These are phyloP conservation scores for Ustilago bromivora DNA, from an alignment of 1,284 basidiomycete genomes.

Conservation along the genomic window DNA sequence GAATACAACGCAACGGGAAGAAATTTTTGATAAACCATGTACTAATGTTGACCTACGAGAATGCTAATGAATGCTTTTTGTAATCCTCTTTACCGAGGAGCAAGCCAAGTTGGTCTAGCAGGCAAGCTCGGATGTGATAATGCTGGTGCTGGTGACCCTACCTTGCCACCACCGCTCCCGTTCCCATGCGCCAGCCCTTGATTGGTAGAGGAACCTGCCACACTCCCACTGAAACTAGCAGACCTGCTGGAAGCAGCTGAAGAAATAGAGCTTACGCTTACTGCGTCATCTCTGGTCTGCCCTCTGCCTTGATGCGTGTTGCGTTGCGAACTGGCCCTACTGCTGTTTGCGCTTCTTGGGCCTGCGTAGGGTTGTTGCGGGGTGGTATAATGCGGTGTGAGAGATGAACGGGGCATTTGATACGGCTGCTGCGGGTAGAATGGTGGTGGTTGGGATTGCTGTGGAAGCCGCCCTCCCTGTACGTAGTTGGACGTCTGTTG, in stretches of 20 bases:
- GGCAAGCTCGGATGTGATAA: slow-evolving; percentile 42
- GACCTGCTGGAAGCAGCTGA: slow-evolving; percentile 33
- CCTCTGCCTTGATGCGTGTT: neutral
- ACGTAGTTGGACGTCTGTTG: slow-evolving; percentile 29
- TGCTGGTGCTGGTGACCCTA: neutral
- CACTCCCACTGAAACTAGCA: slow-evolving; percentile 29
- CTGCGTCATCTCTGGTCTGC: slow-evolving; percentile 20
- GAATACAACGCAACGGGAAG: neutral
- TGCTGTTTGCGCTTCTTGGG: slow-evolving; percentile 23
- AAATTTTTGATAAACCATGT: neutral
- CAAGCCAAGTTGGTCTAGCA: slow-evolving; percentile 38
- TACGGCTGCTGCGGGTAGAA: slow-evolving; percentile 11
- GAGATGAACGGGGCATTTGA: neutral
- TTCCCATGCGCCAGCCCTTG: neutral
- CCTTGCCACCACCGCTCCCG: neutral
- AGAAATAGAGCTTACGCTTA: slow-evolving; percentile 29
- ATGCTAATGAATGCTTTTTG: slow-evolving; percentile 1
- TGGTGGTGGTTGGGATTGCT: slow-evolving; percentile 14
- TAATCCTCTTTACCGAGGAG: neutral
- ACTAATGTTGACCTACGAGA: neutral
- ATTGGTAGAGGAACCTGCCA: slow-evolving; percentile 3
- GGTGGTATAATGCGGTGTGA: slow-evolving; percentile 12
- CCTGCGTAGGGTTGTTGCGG: slow-evolving; percentile 2
- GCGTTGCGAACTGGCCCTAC: slow-evolving; percentile 33
- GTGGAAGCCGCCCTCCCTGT: slow-evolving; percentile 8